Base-by-base conservation (phyloP, 208 protist species). In the Trypanosoma rangeli region DNA sequence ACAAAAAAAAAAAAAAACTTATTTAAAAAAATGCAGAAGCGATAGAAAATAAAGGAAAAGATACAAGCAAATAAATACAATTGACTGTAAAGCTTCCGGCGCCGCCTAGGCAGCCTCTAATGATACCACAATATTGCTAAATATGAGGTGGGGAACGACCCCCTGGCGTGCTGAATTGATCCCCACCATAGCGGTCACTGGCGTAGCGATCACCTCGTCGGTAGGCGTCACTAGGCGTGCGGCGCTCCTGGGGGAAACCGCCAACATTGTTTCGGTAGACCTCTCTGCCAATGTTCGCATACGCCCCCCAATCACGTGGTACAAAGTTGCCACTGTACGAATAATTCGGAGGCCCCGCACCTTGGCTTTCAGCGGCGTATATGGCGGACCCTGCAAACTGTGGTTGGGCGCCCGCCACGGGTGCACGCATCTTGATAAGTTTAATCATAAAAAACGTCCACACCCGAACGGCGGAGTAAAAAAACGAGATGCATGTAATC, bases 381-480 rank as follows among this genome's bases (percentile, higher is more conserved):
- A 37, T 68, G 24, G 49, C 42, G 26, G 55, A 60, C 20, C 67
- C 64, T 16, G 68, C 69, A 61, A 67, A 63, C 5, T 61, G 61
- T 31, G 62, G 68, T 24, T 80, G 64, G 18, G 55, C 46, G 0
- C 61, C 64, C 16, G 61, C 24, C 33, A 67, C 29, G 20, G 82
- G 76, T 12, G 70, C 33, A 50, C 64, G 80, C 10, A 89, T 73
- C 68, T 94, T 94, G 62, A 93, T 93, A 56, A 93, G 61, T 73
- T 82, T 86, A 58, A 90, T 82, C 79, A 96, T 88, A 55, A 93
- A 63, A 73, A 94, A 94, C 53, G 82, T 85, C 89, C 91, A 96
- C 50, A 90, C 82, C 20, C 91, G 87, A 31, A 96, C 60, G 31
- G 78, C 64, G n/a, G 84, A 90, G 71, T 93, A 96, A 31, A 53